phyloP scores from a whole-genome alignment of 1,139 yeast species.

The Saccharomyces hybrid region DNA sequence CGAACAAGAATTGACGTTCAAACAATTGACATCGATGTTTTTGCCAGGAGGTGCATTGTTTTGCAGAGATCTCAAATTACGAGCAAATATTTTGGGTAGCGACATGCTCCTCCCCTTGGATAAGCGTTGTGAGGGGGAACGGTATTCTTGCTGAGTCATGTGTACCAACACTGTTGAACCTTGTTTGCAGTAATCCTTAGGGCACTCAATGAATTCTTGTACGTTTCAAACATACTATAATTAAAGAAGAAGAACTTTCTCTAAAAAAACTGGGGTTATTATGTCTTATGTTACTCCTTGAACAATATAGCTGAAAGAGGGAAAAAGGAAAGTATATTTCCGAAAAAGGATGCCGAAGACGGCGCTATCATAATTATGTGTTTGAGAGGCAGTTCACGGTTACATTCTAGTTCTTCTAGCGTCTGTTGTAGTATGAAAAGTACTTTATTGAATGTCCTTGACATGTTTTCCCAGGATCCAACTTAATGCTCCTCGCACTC shows the following conservation, averaged over 20 bases:
- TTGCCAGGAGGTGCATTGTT: background rate
- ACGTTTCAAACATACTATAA: background rate
- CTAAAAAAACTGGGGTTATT: background rate
- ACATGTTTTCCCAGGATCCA: background rate
- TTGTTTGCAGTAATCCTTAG: background rate
- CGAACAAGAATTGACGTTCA: background rate
- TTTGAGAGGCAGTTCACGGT: background rate
- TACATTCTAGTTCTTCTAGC: background rate
- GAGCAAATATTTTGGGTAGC: background rate
- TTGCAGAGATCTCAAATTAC: background rate
- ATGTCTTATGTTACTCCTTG: background rate
- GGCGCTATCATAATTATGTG: background rate
- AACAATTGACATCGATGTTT: background rate
- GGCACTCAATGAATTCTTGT: background rate
- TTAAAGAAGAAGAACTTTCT: background rate
- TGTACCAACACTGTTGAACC: background rate
- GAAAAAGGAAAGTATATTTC: background rate
- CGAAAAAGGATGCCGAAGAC: background rate
- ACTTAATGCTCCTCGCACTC: background rate
- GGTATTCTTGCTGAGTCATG: background rate
- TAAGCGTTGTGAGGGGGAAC: background rate
- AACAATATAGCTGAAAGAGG: background rate
- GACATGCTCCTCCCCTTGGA: constrained; percentile 1
- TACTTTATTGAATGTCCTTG: background rate
- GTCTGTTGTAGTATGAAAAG: too few species aligned